Conservation (phyloP, 169 alveolate species). For the Plasmodium berghei region DNA sequence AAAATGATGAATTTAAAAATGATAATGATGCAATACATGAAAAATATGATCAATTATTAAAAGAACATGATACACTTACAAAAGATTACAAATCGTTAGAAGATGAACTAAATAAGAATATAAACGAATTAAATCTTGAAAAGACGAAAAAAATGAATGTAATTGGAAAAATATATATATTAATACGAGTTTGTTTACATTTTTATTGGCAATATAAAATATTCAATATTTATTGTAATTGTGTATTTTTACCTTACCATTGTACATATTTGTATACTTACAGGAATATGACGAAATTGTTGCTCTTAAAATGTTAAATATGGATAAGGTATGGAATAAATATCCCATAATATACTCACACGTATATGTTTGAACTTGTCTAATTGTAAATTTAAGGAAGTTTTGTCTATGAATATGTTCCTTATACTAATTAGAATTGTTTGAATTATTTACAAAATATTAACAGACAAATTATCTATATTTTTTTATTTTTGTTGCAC, state of each 20-base stretch:
- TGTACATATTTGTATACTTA: not conserved
- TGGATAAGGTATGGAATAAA: conserved; percentile 36
- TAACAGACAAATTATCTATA: not conserved
- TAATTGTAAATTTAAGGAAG: too few species aligned
- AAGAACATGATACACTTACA: conserved; percentile 11
- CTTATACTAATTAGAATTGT: too few species aligned
- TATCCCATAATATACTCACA: not conserved
- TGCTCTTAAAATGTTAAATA: conserved; percentile 43
- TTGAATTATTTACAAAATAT: too few species aligned
- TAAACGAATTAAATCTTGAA: conserved; percentile 11
- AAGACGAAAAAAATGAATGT: conserved; percentile 22
- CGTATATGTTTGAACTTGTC: too few species aligned
- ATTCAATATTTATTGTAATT: not conserved
- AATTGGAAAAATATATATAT: not conserved
- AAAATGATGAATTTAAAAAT: conserved; percentile 66
- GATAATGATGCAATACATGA: conserved; percentile 34
- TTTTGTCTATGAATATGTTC: too few species aligned
- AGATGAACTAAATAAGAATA: conserved; percentile 36
- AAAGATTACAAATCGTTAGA: conserved; percentile 21
- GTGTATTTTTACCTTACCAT: too few species aligned
- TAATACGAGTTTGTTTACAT: too few species aligned
- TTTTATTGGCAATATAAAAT: not conserved
- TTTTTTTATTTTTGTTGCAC: not conserved
- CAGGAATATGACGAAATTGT: conserved; percentile 47
- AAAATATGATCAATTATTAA: conserved; percentile 32